Evolutionary conservation across 192 early-diverging fungal species (phyloP), one percentile per base, ranked within the genome.

Genomic region (Backusella tuberculispora): DNA sequence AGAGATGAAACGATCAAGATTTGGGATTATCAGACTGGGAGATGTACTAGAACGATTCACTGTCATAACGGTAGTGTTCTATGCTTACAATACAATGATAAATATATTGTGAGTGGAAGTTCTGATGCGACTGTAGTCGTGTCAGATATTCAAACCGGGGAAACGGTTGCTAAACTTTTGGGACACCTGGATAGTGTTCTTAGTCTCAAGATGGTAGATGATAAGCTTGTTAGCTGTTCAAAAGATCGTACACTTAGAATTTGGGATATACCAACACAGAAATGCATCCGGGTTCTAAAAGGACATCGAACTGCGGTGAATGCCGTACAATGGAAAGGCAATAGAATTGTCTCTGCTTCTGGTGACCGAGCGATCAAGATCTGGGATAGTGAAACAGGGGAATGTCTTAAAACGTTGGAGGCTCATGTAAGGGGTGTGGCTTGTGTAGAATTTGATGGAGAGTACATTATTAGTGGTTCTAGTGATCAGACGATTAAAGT

Each of bases 231-330:
- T 4, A 93, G 90, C 7, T 94, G 95, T 26, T 97, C 93, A 26
- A 93, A 93, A 64, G 97, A 98, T 76, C 82, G 89, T 7, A 90
- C 89, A 9, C 87, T 98, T 48, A 89, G 88, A 73, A 88, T 98
- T 19, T 98, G 97, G 97, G 78, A 87, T 8, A 80, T 91, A 45
- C 75, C 85, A 43, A 85, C 86, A n/a, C 91, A 93, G 34, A 80
- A 79, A 63, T 69, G 83, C 45, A 17, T 87, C 17, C 74, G 82
- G 24, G 88, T 85, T 7, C 80, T 98, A 66, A 41, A 60, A 29
- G 90, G 95, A 43, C 91, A 95, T 79, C 70, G 81, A 2, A 88
- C 92, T 7, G 89, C 97, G n/a, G 89, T 98, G 64, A 98, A 98
- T 78, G 91, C 95, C 0, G 83, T 97, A 5, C 88, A 92, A 47